Percentiles rank a stretch among this genome's conserved stretches.
phyloP scores from a whole-genome alignment of 2,329 filamentous ascomycete species.

The Ophiostoma perfectum region DNA sequence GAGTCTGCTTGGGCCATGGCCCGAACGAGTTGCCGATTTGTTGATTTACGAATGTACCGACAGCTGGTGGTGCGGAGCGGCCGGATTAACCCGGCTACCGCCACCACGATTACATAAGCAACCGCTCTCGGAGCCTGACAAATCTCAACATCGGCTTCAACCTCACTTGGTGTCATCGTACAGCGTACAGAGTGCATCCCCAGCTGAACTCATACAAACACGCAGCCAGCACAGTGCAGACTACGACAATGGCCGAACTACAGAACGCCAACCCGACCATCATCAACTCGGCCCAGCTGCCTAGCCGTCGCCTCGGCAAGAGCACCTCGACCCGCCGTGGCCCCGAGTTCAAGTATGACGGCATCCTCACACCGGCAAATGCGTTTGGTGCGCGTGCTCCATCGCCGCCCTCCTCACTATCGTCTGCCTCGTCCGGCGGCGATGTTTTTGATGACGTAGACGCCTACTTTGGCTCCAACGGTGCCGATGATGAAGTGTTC shows the following conservation, averaged over 20 bases:
- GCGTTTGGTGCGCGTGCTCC: constrained; percentile 21
- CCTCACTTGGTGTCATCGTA: background rate
- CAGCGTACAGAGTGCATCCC: background rate
- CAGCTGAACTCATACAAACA: background rate
- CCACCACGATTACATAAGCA: background rate
- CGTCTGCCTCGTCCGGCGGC: constrained; percentile 34
- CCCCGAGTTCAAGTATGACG: constrained; percentile 44
- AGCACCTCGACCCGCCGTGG: constrained; percentile 43
- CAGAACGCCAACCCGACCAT: constrained; percentile 93
- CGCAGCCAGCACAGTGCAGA: background rate
- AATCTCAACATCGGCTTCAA: background rate
- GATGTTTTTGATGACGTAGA: constrained; percentile 28
- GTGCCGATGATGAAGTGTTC: constrained; percentile 47
- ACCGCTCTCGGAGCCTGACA: background rate
- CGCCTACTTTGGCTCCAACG: constrained; percentile 8
- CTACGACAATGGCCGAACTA: constrained; percentile 38
- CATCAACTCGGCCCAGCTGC: constrained; percentile 79
- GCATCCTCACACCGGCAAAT: constrained; percentile 38
- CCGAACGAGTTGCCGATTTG: too few species aligned
- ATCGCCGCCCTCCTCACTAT: constrained; percentile 30
- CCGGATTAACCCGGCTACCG: background rate
- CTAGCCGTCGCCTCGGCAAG: constrained; percentile 62
- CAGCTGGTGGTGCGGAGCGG: background rate
- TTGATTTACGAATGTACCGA: too few species aligned
- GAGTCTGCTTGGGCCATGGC: too few species aligned